Evolutionary conservation across 306 rosid species (phyloP).

Genomic region (Trifolium pratense): DNA sequence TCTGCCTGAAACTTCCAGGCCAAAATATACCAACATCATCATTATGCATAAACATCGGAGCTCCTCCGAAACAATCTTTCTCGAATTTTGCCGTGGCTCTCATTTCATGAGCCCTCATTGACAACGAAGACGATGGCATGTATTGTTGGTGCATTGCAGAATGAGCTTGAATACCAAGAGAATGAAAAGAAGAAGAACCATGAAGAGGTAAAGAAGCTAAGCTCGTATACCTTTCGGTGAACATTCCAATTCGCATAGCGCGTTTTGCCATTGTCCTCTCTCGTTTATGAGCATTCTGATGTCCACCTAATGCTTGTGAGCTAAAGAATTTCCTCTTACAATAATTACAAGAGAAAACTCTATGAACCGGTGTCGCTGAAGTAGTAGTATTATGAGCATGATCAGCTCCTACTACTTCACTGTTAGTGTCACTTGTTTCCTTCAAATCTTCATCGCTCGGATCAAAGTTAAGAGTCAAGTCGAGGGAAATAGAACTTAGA

Average conservation of each 20-base stretch:
- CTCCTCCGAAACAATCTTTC: constrained; percentile 53
- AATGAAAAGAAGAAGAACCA: constrained; percentile 69
- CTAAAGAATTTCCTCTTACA: constrained; percentile 85
- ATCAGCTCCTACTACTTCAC: constrained; percentile 45
- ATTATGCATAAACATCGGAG: constrained; percentile 61
- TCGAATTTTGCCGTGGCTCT: constrained; percentile 64
- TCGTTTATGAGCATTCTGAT: constrained; percentile 91
- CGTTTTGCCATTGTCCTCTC: constrained; percentile 93
- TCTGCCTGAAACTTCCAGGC: constrained; percentile 90
- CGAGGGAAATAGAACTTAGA: constrained; percentile 54
- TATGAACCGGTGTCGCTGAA: constrained; percentile 48
- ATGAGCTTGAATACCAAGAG: constrained; percentile 81
- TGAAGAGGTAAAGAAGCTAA: constrained; percentile 85
- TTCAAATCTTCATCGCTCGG: constrained; percentile 49
- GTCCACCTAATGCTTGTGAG: constrained; percentile 94
- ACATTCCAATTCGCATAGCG: constrained; percentile 78
- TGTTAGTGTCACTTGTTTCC: constrained; percentile 49
- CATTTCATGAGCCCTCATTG: constrained; percentile 49
- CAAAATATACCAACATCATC: constrained; percentile 66
- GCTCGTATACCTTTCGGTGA: constrained; percentile 67
- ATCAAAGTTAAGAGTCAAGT: constrained; percentile 66
- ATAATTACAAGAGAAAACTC: constrained; percentile 88
- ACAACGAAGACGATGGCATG: constrained; percentile 39
- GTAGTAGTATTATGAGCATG: constrained; percentile 10
- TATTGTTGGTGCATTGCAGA: constrained; percentile 64